Percentiles rank a stretch among this genome's conserved stretches.
Evolutionary conservation across 108 stramenopile genomes (phyloP).

Genomic region (Parmales sp.): DNA sequence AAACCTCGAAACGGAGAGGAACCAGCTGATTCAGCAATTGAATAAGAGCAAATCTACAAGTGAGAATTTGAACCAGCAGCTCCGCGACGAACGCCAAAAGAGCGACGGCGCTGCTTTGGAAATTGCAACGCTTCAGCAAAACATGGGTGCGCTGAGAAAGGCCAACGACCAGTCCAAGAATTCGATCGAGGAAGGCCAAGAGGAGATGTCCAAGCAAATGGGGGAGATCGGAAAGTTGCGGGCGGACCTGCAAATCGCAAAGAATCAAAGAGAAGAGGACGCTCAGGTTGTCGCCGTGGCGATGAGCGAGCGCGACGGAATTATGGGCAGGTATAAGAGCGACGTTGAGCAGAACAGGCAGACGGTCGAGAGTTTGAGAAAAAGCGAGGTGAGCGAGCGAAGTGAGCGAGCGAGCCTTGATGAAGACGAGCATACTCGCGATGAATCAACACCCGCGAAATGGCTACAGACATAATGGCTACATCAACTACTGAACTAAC

Average conservation of each 20-base stretch:
- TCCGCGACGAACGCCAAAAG: neutral
- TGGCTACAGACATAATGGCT: too few relatives aligned
- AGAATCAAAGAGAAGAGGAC: slow-evolving; percentile 10
- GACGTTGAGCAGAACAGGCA: slow-evolving; percentile 5
- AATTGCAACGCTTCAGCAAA: neutral
- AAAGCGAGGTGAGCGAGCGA: too few relatives aligned
- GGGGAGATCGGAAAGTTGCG: neutral
- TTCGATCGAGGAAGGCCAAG: neutral
- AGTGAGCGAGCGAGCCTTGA: too few relatives aligned
- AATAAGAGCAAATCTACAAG: too few relatives aligned
- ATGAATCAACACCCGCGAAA: too few relatives aligned
- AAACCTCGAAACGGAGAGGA: neutral
- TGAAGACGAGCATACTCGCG: too few relatives aligned
- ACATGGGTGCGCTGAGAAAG: neutral
- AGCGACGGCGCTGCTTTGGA: neutral
- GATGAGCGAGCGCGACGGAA: slow-evolving; percentile 11
- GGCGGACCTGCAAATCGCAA: slow-evolving; percentile 9
- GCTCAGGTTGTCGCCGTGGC: slow-evolving; percentile 6
- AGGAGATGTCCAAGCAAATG: neutral
- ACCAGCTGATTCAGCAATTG: too few relatives aligned
- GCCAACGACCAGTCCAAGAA: neutral
- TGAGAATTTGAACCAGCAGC: neutral
- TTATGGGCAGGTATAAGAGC: slow-evolving; percentile 5
- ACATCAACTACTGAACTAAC: too few relatives aligned
- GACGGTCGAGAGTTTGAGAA: slow-evolving; percentile 1